Conservation (phyloP, 1,284 basidiomycete genomes). For the Ganoderma lucidum region DNA sequence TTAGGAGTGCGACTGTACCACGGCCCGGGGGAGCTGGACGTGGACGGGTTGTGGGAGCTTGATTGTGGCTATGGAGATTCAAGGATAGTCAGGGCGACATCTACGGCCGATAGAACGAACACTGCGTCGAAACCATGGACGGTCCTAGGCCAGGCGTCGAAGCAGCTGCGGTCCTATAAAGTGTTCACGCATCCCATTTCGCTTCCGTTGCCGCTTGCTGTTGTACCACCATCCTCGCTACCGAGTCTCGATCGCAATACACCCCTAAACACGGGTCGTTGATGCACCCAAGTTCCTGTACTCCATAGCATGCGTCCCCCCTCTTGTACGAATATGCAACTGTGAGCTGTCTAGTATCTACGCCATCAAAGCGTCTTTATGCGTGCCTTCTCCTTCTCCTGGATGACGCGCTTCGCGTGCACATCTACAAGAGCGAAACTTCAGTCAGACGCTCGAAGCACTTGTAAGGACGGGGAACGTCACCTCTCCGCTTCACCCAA, state of each 20-base stretch:
- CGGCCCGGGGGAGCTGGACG: neutral
- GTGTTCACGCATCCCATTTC: neutral
- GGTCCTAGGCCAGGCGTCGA: too few species aligned
- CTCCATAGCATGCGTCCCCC: neutral
- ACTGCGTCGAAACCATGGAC: too few species aligned
- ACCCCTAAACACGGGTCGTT: neutral
- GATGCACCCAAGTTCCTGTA: neutral
- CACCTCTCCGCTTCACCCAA: slow-evolving; percentile 85
- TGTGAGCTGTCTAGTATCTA: neutral
- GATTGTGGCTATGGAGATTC: neutral
- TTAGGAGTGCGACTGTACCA: slow-evolving; percentile 1
- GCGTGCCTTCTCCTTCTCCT: slow-evolving; percentile 83
- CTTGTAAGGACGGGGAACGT: slow-evolving; percentile 22
- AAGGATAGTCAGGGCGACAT: neutral
- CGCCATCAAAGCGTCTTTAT: slow-evolving; percentile 71
- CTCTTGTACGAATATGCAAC: neutral
- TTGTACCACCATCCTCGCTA: neutral
- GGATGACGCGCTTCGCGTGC: slow-evolving; percentile 78
- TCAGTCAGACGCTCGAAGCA: slow-evolving; percentile 11
- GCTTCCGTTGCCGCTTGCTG: neutral
- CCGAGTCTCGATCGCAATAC: neutral
- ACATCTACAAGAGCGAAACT: slow-evolving; percentile 57
- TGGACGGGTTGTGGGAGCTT: neutral
- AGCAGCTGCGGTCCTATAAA: too few species aligned
- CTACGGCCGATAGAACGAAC: too few species aligned